These are phyloP conservation scores for Phytophthora pinifolia DNA, from an alignment of 352 stramenopile species.

Conservation along the genomic window DNA sequence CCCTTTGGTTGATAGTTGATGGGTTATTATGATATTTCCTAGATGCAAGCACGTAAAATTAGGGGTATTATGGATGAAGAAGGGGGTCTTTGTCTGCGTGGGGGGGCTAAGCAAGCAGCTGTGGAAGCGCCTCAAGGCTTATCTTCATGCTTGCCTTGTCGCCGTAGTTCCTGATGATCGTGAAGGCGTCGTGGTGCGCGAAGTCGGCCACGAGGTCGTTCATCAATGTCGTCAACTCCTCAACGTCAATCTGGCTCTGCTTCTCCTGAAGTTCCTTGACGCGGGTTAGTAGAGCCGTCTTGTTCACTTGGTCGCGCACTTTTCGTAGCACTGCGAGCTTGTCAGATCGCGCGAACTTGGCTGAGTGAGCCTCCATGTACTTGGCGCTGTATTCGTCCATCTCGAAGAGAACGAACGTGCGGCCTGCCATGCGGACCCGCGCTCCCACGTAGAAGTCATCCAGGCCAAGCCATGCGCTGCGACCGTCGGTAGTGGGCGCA, in stretches of 20 bases:
- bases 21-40: too few relatives aligned
- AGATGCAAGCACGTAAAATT: too few relatives aligned
- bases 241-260: slow-evolving; percentile 37
- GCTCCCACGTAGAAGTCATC: slow-evolving; percentile 82
- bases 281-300: slow-evolving; percentile 21
- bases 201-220: slow-evolving; percentile 47
- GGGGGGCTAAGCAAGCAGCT: slow-evolving; percentile 38
- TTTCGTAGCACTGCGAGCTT: slow-evolving; percentile 65
- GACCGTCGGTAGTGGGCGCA: slow-evolving; percentile 30
- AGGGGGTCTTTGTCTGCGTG: too few relatives aligned
- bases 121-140: slow-evolving; percentile 40
- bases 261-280: slow-evolving; percentile 35
- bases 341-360: slow-evolving; percentile 67
- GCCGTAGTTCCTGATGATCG: slow-evolving; percentile 66
- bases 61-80: too few relatives aligned
- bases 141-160: slow-evolving; percentile 67
- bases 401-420: slow-evolving; percentile 72
- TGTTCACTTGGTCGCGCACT: slow-evolving; percentile 47
- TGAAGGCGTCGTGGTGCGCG: slow-evolving; percentile 63
- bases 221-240: slow-evolving; percentile 54
- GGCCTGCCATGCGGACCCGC: slow-evolving; percentile 60
- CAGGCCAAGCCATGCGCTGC: slow-evolving; percentile 42
- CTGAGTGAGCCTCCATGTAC: slow-evolving; percentile 72
- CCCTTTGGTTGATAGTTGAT: background rate
- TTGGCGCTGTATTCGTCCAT: slow-evolving; percentile 87